Evolutionary conservation across 2,329 filamentous ascomycete genomes (phyloP).

Genomic region (Nigrospora oryzae): DNA sequence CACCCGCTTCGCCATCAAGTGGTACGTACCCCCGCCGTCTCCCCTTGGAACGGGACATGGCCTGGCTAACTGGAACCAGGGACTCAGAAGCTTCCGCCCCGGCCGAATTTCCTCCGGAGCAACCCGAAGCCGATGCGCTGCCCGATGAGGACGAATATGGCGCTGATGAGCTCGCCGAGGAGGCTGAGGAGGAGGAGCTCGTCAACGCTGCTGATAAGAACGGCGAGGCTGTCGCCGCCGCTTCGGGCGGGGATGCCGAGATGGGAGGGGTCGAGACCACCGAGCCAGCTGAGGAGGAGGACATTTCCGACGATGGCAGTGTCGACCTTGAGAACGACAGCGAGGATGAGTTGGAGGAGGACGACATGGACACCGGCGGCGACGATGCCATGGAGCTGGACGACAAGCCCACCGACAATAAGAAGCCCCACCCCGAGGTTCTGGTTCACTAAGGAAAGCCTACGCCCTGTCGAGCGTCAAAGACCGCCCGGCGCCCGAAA

Average conservation of each 20-base stretch:
- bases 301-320: conserved; percentile 57
- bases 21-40: conserved; percentile 46
- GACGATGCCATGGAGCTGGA: conserved; percentile 36
- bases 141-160: conserved; percentile 88
- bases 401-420: conserved; percentile 14
- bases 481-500: not conserved
- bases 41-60: not conserved
- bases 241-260: conserved; percentile 52
- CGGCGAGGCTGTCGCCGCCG: conserved; percentile 33
- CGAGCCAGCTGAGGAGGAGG: conserved; percentile 51
- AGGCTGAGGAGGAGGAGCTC: conserved; percentile 46
- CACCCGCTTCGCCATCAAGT: conserved; percentile 97
- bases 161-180: conserved; percentile 75
- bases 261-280: conserved; percentile 54
- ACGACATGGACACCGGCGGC: conserved; percentile 25
- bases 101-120: conserved; percentile 91
- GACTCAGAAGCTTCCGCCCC: conserved; percentile 96
- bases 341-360: conserved; percentile 55
- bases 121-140: conserved; percentile 84
- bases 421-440: conserved; percentile 13
- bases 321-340: conserved; percentile 67
- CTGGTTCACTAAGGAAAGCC: conserved; percentile 12
- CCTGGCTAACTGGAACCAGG: conserved; percentile 40
- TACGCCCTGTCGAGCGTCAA: not conserved
- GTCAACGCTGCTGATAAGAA: conserved; percentile 38